Conservation (phyloP, 2,329 filamentous ascomycete species). For the Amauroascus niger region DNA sequence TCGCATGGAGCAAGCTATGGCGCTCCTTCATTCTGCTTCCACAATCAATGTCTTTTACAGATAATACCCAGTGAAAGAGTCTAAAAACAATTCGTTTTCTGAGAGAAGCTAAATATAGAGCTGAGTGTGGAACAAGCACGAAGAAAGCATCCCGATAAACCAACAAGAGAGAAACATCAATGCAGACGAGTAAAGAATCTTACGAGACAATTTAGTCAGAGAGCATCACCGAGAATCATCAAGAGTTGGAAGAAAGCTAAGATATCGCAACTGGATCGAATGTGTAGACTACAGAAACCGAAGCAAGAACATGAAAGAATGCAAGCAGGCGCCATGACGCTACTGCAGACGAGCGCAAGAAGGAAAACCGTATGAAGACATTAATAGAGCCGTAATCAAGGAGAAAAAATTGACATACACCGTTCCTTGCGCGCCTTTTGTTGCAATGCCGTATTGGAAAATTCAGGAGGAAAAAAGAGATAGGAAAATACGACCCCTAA, state of each 20-base stretch:
- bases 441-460: neutral
- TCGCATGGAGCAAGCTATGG: too few species aligned
- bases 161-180: too few species aligned
- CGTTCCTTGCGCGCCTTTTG: slow-evolving; percentile 5
- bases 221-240: neutral
- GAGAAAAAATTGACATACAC: neutral
- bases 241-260: neutral
- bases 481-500: neutral
- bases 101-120: too few species aligned
- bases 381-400: slow-evolving; percentile 7
- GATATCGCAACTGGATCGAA: neutral
- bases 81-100: too few species aligned
- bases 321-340: neutral
- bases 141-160: too few species aligned
- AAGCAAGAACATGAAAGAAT: neutral
- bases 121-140: too few species aligned
- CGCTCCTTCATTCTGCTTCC: too few species aligned
- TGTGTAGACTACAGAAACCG: neutral
- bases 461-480: neutral
- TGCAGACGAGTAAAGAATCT: too few species aligned
- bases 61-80: too few species aligned
- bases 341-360: neutral
- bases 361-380: slow-evolving; percentile 2
- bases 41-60: too few species aligned
- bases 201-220: too few species aligned